Conservation (phyloP, 2,329 filamentous ascomycete species). For the Pestalotiopsis fici region DNA sequence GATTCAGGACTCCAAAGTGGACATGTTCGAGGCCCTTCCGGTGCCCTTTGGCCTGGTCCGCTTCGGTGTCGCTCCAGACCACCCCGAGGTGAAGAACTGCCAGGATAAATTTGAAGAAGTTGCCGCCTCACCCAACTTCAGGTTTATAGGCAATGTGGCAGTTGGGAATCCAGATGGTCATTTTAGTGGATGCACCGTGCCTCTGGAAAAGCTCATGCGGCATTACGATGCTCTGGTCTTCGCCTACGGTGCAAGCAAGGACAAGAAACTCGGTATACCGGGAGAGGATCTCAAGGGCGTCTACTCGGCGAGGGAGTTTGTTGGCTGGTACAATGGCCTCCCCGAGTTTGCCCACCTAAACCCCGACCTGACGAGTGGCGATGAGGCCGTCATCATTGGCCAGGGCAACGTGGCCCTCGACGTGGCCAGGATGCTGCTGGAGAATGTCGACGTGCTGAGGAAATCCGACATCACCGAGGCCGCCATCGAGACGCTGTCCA, state of each 20-base stretch:
- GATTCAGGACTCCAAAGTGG: conserved; percentile 70
- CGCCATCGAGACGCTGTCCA: conserved; percentile 72
- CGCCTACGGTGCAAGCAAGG: conserved; percentile 86
- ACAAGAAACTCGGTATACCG: conserved; percentile 75
- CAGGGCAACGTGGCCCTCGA: conserved; percentile 97
- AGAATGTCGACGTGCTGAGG: conserved; percentile 70
- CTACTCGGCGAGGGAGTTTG: conserved; percentile 87
- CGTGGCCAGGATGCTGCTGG: conserved; percentile 84
- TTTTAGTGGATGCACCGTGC: conserved; percentile 52
- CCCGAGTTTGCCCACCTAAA: conserved; percentile 75
- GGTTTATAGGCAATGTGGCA: conserved; percentile 86
- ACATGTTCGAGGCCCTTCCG: conserved; percentile 95
- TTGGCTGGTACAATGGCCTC: conserved; percentile 97
- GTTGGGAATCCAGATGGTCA: conserved; percentile 59
- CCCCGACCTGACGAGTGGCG: conserved; percentile 73
- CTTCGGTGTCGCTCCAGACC: conserved; percentile 96
- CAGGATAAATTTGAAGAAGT: conserved; percentile 92
- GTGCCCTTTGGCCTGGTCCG: conserved; percentile 91
- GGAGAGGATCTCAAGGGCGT: conserved; percentile 77
- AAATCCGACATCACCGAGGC: conserved; percentile 89
- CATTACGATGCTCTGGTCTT: conserved; percentile 94
- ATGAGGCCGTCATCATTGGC: conserved; percentile 85
- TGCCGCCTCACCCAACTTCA: conserved; percentile 78
- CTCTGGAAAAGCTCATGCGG: conserved; percentile 67
- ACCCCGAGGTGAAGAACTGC: conserved; percentile 99